Evolutionary conservation across 1,139 yeast genomes (phyloP).

Genomic region (Lizanozyma gosingica): DNA sequence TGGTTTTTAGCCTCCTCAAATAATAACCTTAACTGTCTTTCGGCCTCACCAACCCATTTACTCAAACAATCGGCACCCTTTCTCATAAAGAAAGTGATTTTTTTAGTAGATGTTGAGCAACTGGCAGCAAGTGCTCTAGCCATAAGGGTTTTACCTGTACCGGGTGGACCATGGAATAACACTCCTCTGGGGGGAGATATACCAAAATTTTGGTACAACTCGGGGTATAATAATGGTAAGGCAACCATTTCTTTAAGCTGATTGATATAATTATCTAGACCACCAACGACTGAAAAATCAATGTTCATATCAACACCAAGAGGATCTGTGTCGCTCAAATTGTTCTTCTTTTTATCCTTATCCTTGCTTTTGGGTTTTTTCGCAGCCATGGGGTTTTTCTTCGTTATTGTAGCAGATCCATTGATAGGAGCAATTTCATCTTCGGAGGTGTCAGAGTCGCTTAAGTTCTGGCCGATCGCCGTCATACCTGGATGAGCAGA

Average conservation of each 20-base stretch:
- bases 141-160: slow-evolving; percentile 98
- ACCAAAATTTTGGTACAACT: slow-evolving; percentile 78
- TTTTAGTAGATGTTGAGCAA: slow-evolving; percentile 72
- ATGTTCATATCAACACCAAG: slow-evolving; percentile 89
- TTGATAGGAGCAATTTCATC: slow-evolving; percentile 41
- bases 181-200: slow-evolving; percentile 98
- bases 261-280: slow-evolving; percentile 79
- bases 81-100: slow-evolving; percentile 94
- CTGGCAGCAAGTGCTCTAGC: slow-evolving; percentile 96
- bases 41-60: slow-evolving; percentile 99
- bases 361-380: slow-evolving; percentile 20
- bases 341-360: slow-evolving; percentile 52
- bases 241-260: slow-evolving; percentile 97
- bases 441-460: slow-evolving; percentile 68
- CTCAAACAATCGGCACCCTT: slow-evolving; percentile 97
- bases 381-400: slow-evolving; percentile 15
- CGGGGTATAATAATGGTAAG: slow-evolving; percentile 87
- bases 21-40: slow-evolving; percentile 77
- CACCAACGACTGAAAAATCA: slow-evolving; percentile 87
- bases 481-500: slow-evolving; percentile 14
- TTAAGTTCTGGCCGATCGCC: slow-evolving; percentile 41
- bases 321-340: slow-evolving; percentile 88
- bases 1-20: slow-evolving; percentile 95
- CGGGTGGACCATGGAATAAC: slow-evolving; percentile 97
- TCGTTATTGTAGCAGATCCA: slow-evolving; percentile 27